phyloP scores from a whole-genome alignment of 305 asterid genomes.

The Fraxinus paxiana region DNA sequence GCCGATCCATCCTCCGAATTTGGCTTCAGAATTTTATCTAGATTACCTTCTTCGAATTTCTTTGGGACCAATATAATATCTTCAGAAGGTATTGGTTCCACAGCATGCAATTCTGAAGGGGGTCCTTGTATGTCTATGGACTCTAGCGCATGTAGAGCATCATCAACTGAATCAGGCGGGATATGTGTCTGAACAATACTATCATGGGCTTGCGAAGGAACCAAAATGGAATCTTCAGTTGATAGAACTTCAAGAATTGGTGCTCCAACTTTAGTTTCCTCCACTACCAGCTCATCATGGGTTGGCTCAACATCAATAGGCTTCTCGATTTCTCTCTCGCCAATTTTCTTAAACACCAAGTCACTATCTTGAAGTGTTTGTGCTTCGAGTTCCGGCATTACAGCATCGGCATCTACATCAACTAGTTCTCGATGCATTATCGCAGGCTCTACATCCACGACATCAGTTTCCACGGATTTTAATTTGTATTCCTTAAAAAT shows the following conservation, averaged over 20 bases:
- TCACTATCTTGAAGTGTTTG: slow-evolving; percentile 33
- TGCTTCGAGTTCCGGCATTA: slow-evolving; percentile 41
- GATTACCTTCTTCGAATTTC: neutral
- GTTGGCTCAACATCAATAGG: slow-evolving; percentile 22
- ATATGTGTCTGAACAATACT: slow-evolving; percentile 14
- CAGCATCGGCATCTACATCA: slow-evolving; percentile 21
- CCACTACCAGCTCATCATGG: slow-evolving; percentile 22
- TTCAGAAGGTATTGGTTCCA: slow-evolving; percentile 14
- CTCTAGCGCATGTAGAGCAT: slow-evolving; percentile 3
- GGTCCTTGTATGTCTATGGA: slow-evolving; percentile 4
- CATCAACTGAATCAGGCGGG: slow-evolving; percentile 30
- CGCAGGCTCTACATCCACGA: neutral
- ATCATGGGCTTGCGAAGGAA: slow-evolving; percentile 27
- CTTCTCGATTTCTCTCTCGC: slow-evolving; percentile 22
- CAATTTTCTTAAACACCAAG: slow-evolving; percentile 24
- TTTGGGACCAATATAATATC: slow-evolving; percentile 7
- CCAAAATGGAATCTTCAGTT: slow-evolving; percentile 32
- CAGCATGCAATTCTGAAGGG: slow-evolving; percentile 19
- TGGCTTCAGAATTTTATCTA: neutral
- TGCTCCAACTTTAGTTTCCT: slow-evolving; percentile 16
- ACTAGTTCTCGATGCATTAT: slow-evolving; percentile 20
- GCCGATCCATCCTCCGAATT: neutral
- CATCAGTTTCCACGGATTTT: slow-evolving; percentile 19
- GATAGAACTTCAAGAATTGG: slow-evolving; percentile 30
- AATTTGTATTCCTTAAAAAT: slow-evolving; percentile 24